Conservation (phyloP, 139 green algal genomes). For the Chlamydomonas incerta region DNA sequence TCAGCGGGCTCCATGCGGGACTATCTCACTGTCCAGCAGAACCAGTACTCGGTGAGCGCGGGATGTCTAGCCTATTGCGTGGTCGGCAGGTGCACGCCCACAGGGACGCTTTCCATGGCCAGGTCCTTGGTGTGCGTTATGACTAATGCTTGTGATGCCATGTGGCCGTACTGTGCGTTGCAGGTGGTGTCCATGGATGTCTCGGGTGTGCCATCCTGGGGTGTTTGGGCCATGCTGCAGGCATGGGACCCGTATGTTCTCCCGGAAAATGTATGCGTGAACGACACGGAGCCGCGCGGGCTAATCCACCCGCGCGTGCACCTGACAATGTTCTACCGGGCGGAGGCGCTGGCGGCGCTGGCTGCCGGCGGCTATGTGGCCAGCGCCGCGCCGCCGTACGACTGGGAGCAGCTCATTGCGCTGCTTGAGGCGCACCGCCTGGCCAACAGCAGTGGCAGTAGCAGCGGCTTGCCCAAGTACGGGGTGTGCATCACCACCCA, state of each 20-base stretch:
- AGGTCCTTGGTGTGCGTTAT: no score
- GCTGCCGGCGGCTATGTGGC: background rate
- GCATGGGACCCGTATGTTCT: no score
- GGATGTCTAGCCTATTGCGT: no score
- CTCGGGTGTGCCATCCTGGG: background rate
- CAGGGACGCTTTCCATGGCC: no score
- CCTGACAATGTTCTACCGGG: background rate
- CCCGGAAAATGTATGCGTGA: background rate
- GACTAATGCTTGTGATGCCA: no score
- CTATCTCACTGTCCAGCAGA: background rate
- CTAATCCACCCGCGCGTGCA: background rate
- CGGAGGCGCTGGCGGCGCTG: background rate
- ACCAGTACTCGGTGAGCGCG: no score
- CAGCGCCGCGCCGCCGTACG: no score
- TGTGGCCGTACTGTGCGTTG: no score
- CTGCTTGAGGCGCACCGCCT: no score
- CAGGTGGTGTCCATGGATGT: background rate
- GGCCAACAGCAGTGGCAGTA: no score
- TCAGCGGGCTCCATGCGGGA: background rate
- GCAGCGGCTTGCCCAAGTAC: background rate
- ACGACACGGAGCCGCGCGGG: background rate
- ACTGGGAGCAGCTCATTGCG: no score
- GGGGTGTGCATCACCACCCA: slow-evolving; percentile 21
- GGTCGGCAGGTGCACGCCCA: no score
- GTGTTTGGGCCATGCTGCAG: background rate